phyloP scores from a whole-genome alignment of 2,329 filamentous ascomycete genomes.

The Neonectria sp. region DNA sequence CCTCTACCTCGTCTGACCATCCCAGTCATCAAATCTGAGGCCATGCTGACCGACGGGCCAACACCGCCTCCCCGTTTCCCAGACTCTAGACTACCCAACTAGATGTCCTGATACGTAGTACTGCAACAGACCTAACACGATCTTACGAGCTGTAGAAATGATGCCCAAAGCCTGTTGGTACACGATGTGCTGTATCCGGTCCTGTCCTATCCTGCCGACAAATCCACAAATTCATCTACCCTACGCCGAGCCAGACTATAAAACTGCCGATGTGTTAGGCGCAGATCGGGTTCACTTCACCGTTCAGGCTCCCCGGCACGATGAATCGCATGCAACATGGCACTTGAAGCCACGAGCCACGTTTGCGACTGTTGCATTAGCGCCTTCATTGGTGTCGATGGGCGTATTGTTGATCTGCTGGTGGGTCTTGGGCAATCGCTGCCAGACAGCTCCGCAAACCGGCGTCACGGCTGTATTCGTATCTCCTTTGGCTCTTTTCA shows the following conservation, averaged over 20 bases:
- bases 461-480: neutral
- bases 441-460: conserved; percentile 9
- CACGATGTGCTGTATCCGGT: neutral
- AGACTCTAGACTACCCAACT: neutral
- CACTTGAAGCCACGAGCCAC: conserved; percentile 19
- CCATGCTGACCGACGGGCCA: neutral
- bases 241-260: conserved; percentile 3
- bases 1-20: neutral
- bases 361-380: conserved; percentile 22
- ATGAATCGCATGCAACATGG: conserved; percentile 15
- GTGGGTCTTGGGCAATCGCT: conserved; percentile 22
- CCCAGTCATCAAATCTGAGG: neutral
- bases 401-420: conserved; percentile 15
- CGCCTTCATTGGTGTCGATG: neutral
- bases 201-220: neutral
- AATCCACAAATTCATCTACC: neutral
- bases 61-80: neutral
- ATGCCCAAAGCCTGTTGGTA: neutral
- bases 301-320: neutral
- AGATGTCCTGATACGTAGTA: neutral
- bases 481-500: neutral
- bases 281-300: conserved; percentile 7
- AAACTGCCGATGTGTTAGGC: conserved; percentile 15
- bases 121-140: neutral
- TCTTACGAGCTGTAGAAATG: neutral